Evolutionary conservation across 176 grass and related monocot species (phyloP).

Genomic region (Elymus sibiricus): DNA sequence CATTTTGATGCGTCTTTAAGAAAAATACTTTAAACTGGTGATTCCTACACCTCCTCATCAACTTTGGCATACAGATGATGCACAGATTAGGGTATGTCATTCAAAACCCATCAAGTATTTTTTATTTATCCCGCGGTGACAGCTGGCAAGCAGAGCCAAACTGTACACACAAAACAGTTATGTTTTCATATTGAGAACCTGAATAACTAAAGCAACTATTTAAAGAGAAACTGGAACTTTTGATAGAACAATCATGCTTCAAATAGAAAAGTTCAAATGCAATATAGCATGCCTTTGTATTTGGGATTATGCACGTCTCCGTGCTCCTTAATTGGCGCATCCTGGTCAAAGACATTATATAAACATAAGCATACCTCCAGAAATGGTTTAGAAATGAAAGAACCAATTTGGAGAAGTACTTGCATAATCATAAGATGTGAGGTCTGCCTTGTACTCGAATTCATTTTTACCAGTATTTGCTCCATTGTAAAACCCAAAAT

Average conservation of each 20-base stretch:
- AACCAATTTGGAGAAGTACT: slow-evolving; percentile 24
- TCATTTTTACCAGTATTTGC: slow-evolving; percentile 95
- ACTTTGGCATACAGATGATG: slow-evolving; percentile 3
- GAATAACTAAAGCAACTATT: background rate
- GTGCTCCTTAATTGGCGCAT: slow-evolving; percentile 96
- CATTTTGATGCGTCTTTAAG: background rate
- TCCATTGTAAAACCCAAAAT: slow-evolving; percentile 95
- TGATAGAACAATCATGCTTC: background rate
- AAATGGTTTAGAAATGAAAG: slow-evolving; percentile 13
- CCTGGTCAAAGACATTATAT: slow-evolving; percentile 41
- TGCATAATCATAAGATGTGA: slow-evolving; percentile 98
- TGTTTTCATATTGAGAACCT: background rate
- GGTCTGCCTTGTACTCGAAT: slow-evolving; percentile 80
- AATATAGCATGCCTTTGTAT: slow-evolving; percentile 68
- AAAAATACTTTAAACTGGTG: background rate
- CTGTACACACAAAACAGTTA: background rate
- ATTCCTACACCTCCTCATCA: background rate
- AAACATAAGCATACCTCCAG: slow-evolving; percentile 25
- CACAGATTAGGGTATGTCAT: slow-evolving; percentile 1
- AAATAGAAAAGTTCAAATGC: slow-evolving; percentile 16
- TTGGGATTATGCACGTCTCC: slow-evolving; percentile 86
- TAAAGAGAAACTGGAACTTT: background rate
- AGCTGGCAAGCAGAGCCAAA: background rate
- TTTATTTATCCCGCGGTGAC: background rate
- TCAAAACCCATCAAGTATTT: background rate